Evolutionary conservation across 225 moss, liverwort and hornwort genomes (phyloP).

Genomic region (Thuidium tamariscinum): DNA sequence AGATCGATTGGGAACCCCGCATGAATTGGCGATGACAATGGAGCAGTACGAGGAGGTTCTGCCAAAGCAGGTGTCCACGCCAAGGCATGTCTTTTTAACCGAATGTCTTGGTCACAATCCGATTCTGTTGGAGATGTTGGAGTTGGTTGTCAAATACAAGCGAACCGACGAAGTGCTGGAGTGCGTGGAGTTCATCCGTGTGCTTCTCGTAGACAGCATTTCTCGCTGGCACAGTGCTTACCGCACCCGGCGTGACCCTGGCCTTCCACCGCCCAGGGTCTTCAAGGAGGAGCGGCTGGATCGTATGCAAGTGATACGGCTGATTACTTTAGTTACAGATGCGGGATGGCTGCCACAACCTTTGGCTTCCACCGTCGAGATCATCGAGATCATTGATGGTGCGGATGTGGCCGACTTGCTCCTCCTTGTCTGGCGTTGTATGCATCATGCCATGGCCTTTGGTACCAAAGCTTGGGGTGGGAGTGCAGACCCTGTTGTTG

Average conservation of each 20-base stretch:
- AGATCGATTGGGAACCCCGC: constrained; percentile 82
- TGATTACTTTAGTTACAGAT: constrained; percentile 77
- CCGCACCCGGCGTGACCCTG: constrained; percentile 61
- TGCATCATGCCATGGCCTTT: constrained; percentile 81
- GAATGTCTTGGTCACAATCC: constrained; percentile 75
- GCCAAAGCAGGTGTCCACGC: constrained; percentile 80
- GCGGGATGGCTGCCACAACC: constrained; percentile 89
- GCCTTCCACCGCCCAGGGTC: constrained; percentile 49
- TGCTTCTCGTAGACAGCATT: constrained; percentile 82
- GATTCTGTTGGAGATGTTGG: constrained; percentile 84
- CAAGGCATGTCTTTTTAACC: constrained; percentile 75
- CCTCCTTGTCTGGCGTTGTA: constrained; percentile 95
- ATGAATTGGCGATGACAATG: constrained; percentile 87
- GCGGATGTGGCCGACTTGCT: constrained; percentile 93
- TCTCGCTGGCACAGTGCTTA: constrained; percentile 76
- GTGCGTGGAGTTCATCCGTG: constrained; percentile 83
- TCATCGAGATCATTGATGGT: constrained; percentile 79
- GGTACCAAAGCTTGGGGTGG: constrained; percentile 61
- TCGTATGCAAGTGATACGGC: constrained; percentile 67
- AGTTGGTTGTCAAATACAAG: constrained; percentile 60
- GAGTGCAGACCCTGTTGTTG: constrained; percentile 7
- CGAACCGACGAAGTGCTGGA: constrained; percentile 41
- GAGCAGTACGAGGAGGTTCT: constrained; percentile 98
- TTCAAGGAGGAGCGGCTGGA: constrained; percentile 59
- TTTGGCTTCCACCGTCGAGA: constrained; percentile 77